Conservation (phyloP, 169 alveolate genomes). For the Perkinsus olseni region DNA sequence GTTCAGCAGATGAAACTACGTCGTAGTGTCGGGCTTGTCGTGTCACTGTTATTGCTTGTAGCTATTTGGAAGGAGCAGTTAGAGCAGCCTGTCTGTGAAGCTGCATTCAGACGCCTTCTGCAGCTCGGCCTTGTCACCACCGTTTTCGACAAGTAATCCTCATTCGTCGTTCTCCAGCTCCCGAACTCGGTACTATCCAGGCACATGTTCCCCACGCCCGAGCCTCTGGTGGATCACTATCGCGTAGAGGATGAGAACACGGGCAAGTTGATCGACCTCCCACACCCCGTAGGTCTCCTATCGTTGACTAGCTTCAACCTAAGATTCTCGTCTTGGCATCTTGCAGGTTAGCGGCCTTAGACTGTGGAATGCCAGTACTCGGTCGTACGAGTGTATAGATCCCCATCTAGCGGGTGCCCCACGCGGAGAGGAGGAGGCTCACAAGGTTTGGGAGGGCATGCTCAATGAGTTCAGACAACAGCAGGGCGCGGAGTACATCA, state of each 20-base stretch:
- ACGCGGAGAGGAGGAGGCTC: background rate
- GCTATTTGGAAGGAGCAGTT: background rate
- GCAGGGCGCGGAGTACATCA: background rate
- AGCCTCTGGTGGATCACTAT: background rate
- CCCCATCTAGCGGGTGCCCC: background rate
- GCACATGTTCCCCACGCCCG: background rate
- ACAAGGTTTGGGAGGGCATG: background rate
- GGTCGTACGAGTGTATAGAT: background rate
- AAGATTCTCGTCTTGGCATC: background rate
- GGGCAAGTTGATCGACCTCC: background rate
- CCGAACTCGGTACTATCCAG: background rate
- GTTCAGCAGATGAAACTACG: too few species aligned
- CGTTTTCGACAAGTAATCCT: background rate
- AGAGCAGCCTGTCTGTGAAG: background rate
- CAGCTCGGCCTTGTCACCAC: background rate
- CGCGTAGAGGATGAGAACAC: background rate
- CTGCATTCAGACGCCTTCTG: background rate
- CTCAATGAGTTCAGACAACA: background rate
- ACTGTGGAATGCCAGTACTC: background rate
- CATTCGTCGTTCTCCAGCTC: background rate
- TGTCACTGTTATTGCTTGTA: background rate
- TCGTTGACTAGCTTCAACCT: background rate
- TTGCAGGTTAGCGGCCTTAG: background rate
- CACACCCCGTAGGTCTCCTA: background rate
- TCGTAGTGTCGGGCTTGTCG: background rate